Evolutionary conservation across 495 filamentous ascomycete species (phyloP), one percentile per base, ranked within the genome.

Genomic region (Talaromyces thailandensis): DNA sequence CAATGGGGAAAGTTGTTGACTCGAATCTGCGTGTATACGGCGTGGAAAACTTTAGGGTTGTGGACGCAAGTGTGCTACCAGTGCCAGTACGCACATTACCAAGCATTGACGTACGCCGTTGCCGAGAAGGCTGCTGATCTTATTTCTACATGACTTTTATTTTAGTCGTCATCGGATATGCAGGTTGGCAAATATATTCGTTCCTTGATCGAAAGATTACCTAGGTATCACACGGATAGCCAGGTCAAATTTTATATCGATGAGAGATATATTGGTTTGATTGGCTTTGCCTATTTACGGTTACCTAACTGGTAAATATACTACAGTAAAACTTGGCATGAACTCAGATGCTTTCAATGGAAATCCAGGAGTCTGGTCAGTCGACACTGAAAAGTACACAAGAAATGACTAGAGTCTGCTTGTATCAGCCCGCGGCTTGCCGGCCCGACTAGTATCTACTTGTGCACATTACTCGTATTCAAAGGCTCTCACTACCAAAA

Each of bases 1-100:
- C 79, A 0, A 81, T 84, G 83, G 82, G 81, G 3, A 82, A 81
- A 0, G 75, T 77, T 1, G 71, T 79, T 16, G 73, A 79, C 61
- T 66, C 66, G 1, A 51, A 73, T n/a, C 64, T 79, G 1, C 68
- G 65, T 2, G 72, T 79, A 11, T 65, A 66, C 12, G 77, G 76
- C 0, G 71, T 80, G 3, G 58, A 72, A 23, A 67, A 68, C 4
- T 61, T 79, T n/a, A 63, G 75, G 26, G 70, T 78, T 23, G 68
- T 72, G 0, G 73, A 79, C 60, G 71, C 75, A 0, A 76, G 76
- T 51, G 71, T 79, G 0, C 69, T 78, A 40, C 76, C 74, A 0
- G 55, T 72, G 3, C 32, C 69, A 4, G 48, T 76, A 14, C 6
- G 74, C 64, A 6, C 72, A 76, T 56, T 64, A 69, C 14, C 73